These are phyloP conservation scores for Aquilaria agallochum DNA, from an alignment of 441 rosid species.

Conservation along the genomic window DNA sequence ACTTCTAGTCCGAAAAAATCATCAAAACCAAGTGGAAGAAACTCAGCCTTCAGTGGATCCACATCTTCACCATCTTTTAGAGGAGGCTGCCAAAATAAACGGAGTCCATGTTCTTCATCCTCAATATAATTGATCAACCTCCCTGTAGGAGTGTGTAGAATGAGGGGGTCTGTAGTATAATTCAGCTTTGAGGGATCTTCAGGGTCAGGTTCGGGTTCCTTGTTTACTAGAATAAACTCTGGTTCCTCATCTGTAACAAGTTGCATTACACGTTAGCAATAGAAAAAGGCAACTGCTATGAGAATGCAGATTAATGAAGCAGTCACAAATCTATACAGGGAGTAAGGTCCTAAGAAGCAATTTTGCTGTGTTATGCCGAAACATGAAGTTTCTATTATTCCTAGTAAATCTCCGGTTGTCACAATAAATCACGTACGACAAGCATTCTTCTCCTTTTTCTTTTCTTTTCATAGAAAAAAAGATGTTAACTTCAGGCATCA, in stretches of 20 bases:
- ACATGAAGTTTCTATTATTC: no score
- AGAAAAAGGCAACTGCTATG: no score
- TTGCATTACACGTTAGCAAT: conserved; percentile 8
- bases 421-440: no score
- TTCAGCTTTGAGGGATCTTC: conserved; percentile 69
- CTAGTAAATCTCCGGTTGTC: no score
- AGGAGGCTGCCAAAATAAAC: conserved; percentile 86
- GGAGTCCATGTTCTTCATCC: conserved; percentile 74
- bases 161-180: conserved; percentile 71
- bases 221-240: conserved; percentile 68
- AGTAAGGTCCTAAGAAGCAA: no score
- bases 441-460: no score
- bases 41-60: conserved; percentile 56
- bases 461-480: no score
- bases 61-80: conserved; percentile 64
- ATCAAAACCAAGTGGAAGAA: conserved; percentile 83
- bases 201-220: conserved; percentile 87
- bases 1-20: conserved; percentile 71
- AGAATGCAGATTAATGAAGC: no score
- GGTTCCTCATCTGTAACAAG: conserved; percentile 64
- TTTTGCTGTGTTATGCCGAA: no score
- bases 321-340: no score
- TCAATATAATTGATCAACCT: conserved; percentile 70
- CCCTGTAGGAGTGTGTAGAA: conserved; percentile 77
- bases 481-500: no score